Base-by-base conservation (phyloP, 2,329 filamentous ascomycete genomes). In the Cordyceps farinosa region DNA sequence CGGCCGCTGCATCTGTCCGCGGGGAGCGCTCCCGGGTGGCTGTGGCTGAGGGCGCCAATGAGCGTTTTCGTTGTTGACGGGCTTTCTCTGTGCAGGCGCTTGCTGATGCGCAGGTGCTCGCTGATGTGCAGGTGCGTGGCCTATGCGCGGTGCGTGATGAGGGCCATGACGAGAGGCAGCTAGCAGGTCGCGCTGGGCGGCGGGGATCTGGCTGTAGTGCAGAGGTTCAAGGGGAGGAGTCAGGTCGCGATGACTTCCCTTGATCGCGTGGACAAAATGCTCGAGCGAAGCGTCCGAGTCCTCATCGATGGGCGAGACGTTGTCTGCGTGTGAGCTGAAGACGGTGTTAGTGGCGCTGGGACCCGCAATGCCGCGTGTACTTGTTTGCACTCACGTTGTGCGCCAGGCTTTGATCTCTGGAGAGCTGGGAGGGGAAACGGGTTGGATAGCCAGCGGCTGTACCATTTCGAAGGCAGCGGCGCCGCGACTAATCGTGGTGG, bases 351-450 rank as follows among this genome's bases (percentile, higher is more conserved):
- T 61, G 36, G 48, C 27, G n/a, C 13, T 34, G 17, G 32, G 29
- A 34, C 51, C 68, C 64, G 66, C 65, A 62, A 17, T 42, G 55
- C 30, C 40, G 45, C 45, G 61, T 53, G 42, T 30, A 6, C 52
- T 27, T 48, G 29, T 48, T 32, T 57, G 63, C 42, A 79, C 81
- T 79, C 76, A 84, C 80, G 68, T 72, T 67, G 77, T 64, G 59
- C 70, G 71, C 42, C 70, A 68, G 56, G 73, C 72, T 52, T 72
- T 69, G 10, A 75, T 68, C 62, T 86, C 84, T 30, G 84, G 83
- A 48, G 84, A 86, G 74, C 83, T 86, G 36, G 82, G 83, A 59
- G 84, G 84, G 11, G 84, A 86, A 65, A 86, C 77, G 61, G 72
- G 70, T 65, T 73, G 65, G 80, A 84, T 51, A 78, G 80, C 71